Conservation (phyloP, 2,329 filamentous ascomycete species). For the Aspergillus sp. region DNA sequence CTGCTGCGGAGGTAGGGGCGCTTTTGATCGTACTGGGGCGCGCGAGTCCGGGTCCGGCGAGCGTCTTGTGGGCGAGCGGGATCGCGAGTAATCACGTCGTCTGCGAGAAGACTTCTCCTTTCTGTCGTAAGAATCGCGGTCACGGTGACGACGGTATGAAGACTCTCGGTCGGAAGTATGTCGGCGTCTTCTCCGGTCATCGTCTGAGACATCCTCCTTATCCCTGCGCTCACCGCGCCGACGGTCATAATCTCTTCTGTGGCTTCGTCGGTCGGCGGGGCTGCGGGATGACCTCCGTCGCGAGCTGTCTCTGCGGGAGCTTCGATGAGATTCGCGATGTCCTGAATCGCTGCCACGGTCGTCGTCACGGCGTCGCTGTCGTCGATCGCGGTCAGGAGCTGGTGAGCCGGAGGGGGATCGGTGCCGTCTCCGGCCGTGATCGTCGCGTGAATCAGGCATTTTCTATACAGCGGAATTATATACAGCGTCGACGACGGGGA, state of each 20-base stretch:
- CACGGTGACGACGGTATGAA: conserved; percentile 30
- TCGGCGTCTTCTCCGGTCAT: conserved; percentile 31
- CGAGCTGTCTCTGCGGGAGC: conserved; percentile 30
- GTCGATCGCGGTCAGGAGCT: conserved; percentile 25
- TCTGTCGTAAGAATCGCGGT: conserved; percentile 22
- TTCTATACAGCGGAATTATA: neutral
- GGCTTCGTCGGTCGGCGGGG: conserved; percentile 25
- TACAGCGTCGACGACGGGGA: neutral
- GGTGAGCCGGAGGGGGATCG: conserved; percentile 26
- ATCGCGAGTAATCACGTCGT: conserved; percentile 28
- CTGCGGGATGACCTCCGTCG: conserved; percentile 30
- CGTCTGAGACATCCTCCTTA: conserved; percentile 26
- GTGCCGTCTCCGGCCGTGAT: conserved; percentile 23
- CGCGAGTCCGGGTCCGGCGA: conserved; percentile 31
- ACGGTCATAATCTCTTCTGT: conserved; percentile 25
- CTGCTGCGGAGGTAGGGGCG: conserved; percentile 49
- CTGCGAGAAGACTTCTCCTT: conserved; percentile 26
- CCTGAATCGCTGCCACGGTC: conserved; percentile 28
- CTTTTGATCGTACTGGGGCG: conserved; percentile 36
- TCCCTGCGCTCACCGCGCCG: conserved; percentile 29
- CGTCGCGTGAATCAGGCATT: conserved; percentile 32
- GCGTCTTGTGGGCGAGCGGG: conserved; percentile 30
- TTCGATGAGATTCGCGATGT: conserved; percentile 30
- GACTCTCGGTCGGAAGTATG: conserved; percentile 30
- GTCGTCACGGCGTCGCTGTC: conserved; percentile 23